phyloP scores from a whole-genome alignment of 331 rosid genomes.

The Quercus lobata region DNA sequence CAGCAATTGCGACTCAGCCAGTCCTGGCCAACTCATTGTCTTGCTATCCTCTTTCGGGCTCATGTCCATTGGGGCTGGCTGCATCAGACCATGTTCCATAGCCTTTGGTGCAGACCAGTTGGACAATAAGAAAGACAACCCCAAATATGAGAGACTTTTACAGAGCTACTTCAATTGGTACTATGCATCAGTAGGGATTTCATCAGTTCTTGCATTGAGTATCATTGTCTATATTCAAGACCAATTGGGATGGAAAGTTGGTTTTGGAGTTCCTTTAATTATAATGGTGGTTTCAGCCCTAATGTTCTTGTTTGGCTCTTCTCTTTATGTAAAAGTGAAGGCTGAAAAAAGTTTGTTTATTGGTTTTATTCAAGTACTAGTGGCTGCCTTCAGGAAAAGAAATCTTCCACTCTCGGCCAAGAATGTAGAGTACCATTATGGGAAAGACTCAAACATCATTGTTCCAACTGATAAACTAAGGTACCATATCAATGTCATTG shows the following conservation, averaged over 20 bases:
- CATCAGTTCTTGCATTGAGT: slow-evolving; percentile 23
- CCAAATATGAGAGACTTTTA: slow-evolving; percentile 11
- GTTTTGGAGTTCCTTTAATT: slow-evolving; percentile 39
- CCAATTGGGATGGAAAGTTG: slow-evolving; percentile 52
- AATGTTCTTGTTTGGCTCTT: slow-evolving; percentile 34
- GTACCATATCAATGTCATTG: not conserved
- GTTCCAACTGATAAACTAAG: slow-evolving; percentile 19
- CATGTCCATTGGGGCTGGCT: slow-evolving; percentile 47
- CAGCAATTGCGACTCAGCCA: not conserved
- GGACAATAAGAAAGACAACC: slow-evolving; percentile 9
- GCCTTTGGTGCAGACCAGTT: slow-evolving; percentile 53
- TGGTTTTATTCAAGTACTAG: slow-evolving; percentile 25
- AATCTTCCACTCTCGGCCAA: slow-evolving; percentile 10
- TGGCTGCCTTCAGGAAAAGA: slow-evolving; percentile 35
- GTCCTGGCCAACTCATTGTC: slow-evolving; percentile 19
- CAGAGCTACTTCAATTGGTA: slow-evolving; percentile 45
- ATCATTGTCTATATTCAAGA: slow-evolving; percentile 41
- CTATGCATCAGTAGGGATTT: slow-evolving; percentile 14
- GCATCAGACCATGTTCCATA: slow-evolving; percentile 41
- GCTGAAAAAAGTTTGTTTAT: slow-evolving; percentile 26
- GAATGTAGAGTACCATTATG: not conserved
- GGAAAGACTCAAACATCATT: not conserved
- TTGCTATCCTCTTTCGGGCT: slow-evolving; percentile 30
- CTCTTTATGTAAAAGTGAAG: slow-evolving; percentile 31
- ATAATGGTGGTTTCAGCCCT: slow-evolving; percentile 28